Evolutionary conservation across 2,329 filamentous ascomycete species (phyloP), one percentile per base, ranked within the genome.

Genomic region (Fusarium keratoplasticum): DNA sequence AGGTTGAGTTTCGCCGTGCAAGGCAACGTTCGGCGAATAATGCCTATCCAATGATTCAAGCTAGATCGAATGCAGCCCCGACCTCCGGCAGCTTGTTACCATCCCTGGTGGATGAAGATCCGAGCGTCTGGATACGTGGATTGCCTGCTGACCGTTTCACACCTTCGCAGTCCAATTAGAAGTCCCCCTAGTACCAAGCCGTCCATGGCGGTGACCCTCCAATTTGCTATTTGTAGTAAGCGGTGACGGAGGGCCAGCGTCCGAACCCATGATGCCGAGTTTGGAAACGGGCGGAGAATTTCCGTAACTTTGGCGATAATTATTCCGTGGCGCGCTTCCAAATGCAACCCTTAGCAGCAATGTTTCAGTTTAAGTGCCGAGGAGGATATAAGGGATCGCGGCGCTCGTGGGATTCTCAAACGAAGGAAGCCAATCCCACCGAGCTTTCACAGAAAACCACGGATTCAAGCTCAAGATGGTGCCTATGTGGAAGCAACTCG

Each of bases 401-500:
- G 6, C n/a, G 27, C 50, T 29, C 50, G 27, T 33, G 6, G 5
- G 6, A 9, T 27, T 16, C 5, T 22, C 29, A 4, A 16, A 20
- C 11, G 5, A 33, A 33, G 50, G 27, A 54, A 54, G 50, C 6
- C 50, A 54, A 20, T 25, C 22, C 14, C 42, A 27, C 50, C 29
- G 2, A 33, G 27, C 50, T 9, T 54, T 54, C 18, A 20, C 27
- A 33, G 29, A 33, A 33, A n/a, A 22, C 11, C 4, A 20, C 27
- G 27, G 8, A 33, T 54, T 54, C 20, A 57, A 25, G 13, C 18
- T 61, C n/a, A 63, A 55, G 14, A 68, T 69, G 75, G 52, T 72
- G 27, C 64, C 22, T n/a, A 64, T 75, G 58, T 75, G 71, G 54
- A 77, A 76, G 54, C 33, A 74, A 8, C 57, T 73, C n/a, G 50